phyloP scores from a whole-genome alignment of 768 basidiomycete genomes.

The Albatrellus ellisii region DNA sequence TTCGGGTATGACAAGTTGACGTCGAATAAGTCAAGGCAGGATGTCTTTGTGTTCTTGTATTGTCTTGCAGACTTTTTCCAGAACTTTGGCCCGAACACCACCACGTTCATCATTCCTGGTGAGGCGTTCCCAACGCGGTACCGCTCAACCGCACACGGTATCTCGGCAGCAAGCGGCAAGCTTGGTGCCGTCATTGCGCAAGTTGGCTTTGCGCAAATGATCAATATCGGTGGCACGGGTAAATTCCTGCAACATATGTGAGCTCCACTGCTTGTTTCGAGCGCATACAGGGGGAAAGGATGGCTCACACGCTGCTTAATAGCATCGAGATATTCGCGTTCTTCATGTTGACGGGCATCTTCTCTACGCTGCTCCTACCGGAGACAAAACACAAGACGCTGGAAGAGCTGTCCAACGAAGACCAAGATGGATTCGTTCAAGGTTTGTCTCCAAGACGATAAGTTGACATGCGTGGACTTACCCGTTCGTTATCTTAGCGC shows the following conservation, averaged over 20 bases:
- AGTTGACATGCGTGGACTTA: no score
- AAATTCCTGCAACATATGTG: conserved; percentile 58
- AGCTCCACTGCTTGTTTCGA: conserved; percentile 15
- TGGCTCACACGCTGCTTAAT: conserved; percentile 1
- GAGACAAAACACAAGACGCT: conserved; percentile 60
- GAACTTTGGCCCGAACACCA: conserved; percentile 76
- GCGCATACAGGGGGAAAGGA: not conserved
- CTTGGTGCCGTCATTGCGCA: conserved; percentile 74
- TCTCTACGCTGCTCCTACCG: conserved; percentile 68
- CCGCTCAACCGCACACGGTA: conserved; percentile 75
- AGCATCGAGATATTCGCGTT: conserved; percentile 72
- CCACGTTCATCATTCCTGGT: conserved; percentile 72
- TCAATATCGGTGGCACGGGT: conserved; percentile 55
- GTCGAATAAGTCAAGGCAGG: conserved; percentile 25
- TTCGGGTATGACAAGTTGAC: conserved; percentile 52
- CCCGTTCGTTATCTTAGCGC: no score
- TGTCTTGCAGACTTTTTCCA: conserved; percentile 86
- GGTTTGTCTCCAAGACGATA: conserved; percentile 15
- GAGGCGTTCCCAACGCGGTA: conserved; percentile 85
- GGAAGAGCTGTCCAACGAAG: conserved; percentile 65
- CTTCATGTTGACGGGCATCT: conserved; percentile 79
- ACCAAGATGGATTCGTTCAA: conserved; percentile 45
- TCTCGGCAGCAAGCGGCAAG: conserved; percentile 75
- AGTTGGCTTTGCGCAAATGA: conserved; percentile 57
- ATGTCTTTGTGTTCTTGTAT: conserved; percentile 73